Evolutionary conservation across 2,329 filamentous ascomycete genomes (phyloP).

Genomic region (Bipolaris bicolor): DNA sequence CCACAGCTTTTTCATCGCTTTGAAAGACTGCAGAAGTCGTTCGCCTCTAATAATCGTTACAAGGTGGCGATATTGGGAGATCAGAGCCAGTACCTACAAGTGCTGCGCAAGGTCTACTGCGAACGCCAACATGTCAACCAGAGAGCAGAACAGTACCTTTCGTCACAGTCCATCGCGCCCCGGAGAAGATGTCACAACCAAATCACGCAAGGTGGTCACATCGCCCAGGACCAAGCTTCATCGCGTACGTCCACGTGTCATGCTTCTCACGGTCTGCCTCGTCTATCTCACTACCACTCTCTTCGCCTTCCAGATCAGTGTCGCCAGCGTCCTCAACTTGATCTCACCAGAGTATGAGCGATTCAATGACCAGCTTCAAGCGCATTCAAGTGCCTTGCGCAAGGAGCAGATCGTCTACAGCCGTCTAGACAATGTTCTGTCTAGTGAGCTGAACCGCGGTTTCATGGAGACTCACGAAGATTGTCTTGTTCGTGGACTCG

Average conservation of each 20-base stretch:
- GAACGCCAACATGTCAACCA: neutral
- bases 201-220: neutral
- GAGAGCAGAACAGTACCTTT: neutral
- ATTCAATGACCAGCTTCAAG: slow-evolving; percentile 9
- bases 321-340: slow-evolving; percentile 6
- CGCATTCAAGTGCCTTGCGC: neutral
- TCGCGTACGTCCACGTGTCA: slow-evolving; percentile 8
- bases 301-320: slow-evolving; percentile 11
- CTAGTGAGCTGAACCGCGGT: slow-evolving; percentile 10
- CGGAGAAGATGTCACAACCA: neutral
- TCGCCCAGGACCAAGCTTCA: neutral
- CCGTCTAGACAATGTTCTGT: slow-evolving; percentile 15
- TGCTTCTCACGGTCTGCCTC: slow-evolving; percentile 11
- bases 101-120: neutral
- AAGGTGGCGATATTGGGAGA: neutral
- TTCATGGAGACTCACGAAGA: slow-evolving; percentile 32
- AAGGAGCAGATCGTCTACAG: slow-evolving; percentile 14
- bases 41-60: neutral
- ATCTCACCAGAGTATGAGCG: slow-evolving; percentile 8
- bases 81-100: neutral
- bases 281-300: slow-evolving; percentile 17
- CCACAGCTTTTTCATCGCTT: neutral
- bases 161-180: neutral
- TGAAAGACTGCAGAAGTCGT: neutral
- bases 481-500: slow-evolving; percentile 34